Evolutionary conservation across 1,284 basidiomycete species (phyloP), one percentile per base, ranked within the genome.

Genomic region (Pyrrhoderma noxium): DNA sequence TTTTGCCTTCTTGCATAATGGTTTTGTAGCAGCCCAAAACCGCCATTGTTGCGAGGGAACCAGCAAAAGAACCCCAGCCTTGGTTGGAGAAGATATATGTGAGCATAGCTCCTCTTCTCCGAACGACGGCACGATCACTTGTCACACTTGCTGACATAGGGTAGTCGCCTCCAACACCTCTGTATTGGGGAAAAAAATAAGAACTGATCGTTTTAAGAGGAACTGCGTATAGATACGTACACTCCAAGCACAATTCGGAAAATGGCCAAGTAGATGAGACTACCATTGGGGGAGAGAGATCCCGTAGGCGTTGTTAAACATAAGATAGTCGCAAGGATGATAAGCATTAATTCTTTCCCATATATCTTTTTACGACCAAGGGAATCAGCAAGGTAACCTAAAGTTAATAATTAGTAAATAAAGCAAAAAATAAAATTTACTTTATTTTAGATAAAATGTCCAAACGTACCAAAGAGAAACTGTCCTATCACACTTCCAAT

Each of bases 141-240:
- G 80, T 77, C 52, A 85, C 69, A n/a, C 77, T 76, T 2, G 83
- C 82, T 5, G 76, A 80, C 82, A 89, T 84, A 11, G 88, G 88
- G 63, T 90, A 90, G 66, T 92, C 89, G 22, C 86, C 89, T 22
- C 89, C 89, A 3, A 91, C 84, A 31, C 85, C 85, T 16, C 27
- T 31, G 27, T n/a, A n/a, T n/a, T n/a, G n/a, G n/a, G n/a, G n/a
- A n/a, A n/a, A n/a, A n/a, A n/a, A n/a, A n/a, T n/a, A n/a, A n/a
- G n/a, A n/a, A n/a, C n/a, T n/a, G n/a, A n/a, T n/a, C n/a, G n/a
- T n/a, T n/a, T n/a, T n/a, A n/a, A n/a, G n/a, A n/a, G n/a, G n/a
- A n/a, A n/a, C n/a, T n/a, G n/a, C n/a, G n/a, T n/a, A n/a, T n/a
- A n/a, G n/a, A n/a, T n/a, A n/a, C 27, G 11, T 31, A 31, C 27